phyloP scores from a whole-genome alignment of 2,329 filamentous ascomycete species.

The Orbilia javanica region DNA sequence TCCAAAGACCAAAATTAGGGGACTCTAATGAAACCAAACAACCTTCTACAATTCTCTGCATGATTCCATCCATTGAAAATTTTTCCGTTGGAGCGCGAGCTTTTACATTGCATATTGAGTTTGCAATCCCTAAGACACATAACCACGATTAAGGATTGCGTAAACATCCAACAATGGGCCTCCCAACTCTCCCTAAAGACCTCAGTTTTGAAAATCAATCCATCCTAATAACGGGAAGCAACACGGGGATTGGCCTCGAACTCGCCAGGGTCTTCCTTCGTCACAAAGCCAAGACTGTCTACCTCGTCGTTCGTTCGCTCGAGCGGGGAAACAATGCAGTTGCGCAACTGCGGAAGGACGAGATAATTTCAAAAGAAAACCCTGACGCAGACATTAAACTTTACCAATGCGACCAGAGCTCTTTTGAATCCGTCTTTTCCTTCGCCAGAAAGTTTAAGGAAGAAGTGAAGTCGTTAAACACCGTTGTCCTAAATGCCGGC shows the following conservation, averaged over 20 bases:
- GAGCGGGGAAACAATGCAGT: conserved; percentile 67
- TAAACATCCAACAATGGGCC: conserved; percentile 26
- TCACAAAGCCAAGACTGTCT: conserved; percentile 64
- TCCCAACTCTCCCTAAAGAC: conserved; percentile 21
- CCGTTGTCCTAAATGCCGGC: conserved; percentile 27
- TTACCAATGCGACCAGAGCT: conserved; percentile 36
- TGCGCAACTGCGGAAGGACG: conserved; percentile 62
- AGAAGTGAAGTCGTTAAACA: conserved; percentile 26
- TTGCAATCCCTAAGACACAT: background rate
- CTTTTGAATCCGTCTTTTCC: conserved; percentile 24
- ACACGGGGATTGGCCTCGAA: conserved; percentile 66
- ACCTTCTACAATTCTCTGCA: background rate
- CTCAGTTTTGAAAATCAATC: conserved; percentile 56
- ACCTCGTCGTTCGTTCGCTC: conserved; percentile 66
- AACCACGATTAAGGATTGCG: background rate
- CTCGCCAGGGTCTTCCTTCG: conserved; percentile 65
- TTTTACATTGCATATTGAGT: too few species aligned
- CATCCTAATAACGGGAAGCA: conserved; percentile 67
- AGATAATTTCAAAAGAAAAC: conserved; percentile 60
- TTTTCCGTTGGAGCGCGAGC: background rate
- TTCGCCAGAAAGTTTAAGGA: conserved; percentile 20
- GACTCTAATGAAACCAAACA: background rate
- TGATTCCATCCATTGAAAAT: background rate
- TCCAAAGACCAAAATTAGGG: background rate
- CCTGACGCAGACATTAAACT: conserved; percentile 23